Base-by-base conservation (phyloP, 768 basidiomycete species). In the Trametes cinnabarina region DNA sequence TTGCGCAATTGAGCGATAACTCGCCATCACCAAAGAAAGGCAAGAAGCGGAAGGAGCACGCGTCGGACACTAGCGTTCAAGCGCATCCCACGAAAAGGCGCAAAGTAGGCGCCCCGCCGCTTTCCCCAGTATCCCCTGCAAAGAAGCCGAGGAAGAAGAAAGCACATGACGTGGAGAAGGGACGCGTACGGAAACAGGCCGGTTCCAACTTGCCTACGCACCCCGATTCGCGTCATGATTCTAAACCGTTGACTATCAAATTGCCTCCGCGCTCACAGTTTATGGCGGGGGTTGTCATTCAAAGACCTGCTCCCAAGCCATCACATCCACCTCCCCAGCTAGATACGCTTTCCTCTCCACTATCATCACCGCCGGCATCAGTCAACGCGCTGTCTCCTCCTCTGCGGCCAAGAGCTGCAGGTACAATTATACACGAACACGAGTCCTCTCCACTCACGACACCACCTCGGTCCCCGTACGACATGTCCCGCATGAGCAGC, bases 31-130 rank as follows among this genome's bases (percentile, higher is more conserved):
- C 22, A 8, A 53, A 53, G 48, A 60, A 60, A 48, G 42, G 57
- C 32, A 61, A 59, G 63, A 64, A 64, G 55, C 54, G 60, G 47
- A 61, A 64, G 47, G 59, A 46, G 35, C 58, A 39, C 30, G 23
- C 40, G 23, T 22, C 52, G 5, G 57, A 58, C 23, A 51, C 28
- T 11, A 41, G 19, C 22, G 50, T 32, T 3, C 43, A 49, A 5
- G 32, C 55, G 15, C 50, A 35, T n/a, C 23, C 53, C 3, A 25
- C 44, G 23, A 63, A 63, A 58, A 63, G 53, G 47, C 62, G 58
- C 15, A 63, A 63, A 42, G 30, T 49, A 14, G 48, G 39, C n/a
- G 55, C 44, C 6, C 42, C 58, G 17, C 58, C 53, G 3, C 44
- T 50, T 20, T 58, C 62, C 4, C 62, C 62, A 6, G 55, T 47